Evolutionary conservation across 2,329 filamentous ascomycete species (phyloP).

Genomic region (Myriosclerotinia scirpicola): DNA sequence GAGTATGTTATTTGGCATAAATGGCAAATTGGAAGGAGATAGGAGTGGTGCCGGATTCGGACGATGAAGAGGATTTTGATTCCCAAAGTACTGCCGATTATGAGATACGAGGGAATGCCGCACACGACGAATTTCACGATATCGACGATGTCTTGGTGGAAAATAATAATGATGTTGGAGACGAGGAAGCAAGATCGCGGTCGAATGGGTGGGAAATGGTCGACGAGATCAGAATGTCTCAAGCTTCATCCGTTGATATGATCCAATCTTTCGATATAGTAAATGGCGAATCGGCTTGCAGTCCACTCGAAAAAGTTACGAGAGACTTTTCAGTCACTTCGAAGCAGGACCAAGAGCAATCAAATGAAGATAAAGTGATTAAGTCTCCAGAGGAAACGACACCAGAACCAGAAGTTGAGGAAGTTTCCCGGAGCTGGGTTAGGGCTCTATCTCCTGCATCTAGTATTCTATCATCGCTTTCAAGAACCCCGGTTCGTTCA

Average conservation of each 20-base stretch:
- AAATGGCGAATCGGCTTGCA: not conserved
- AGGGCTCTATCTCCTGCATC: conserved; percentile 41
- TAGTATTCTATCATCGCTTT: conserved; percentile 37
- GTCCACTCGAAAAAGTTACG: not conserved
- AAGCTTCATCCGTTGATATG: conserved; percentile 24
- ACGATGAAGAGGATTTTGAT: conserved; percentile 40
- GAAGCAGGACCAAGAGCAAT: not conserved
- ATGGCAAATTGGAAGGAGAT: conserved; percentile 43
- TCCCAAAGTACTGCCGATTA: conserved; percentile 27
- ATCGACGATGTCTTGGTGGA: conserved; percentile 1
- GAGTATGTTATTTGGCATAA: conserved; percentile 32
- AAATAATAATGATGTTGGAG: not conserved
- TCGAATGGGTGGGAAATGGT: not conserved
- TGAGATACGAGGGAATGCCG: conserved; percentile 14
- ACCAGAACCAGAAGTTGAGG: conserved; percentile 36
- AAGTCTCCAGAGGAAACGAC: not conserved
- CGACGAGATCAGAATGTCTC: conserved; percentile 9
- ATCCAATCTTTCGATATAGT: conserved; percentile 1
- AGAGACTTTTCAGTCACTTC: not conserved
- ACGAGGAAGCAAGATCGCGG: not conserved
- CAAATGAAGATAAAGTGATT: not conserved
- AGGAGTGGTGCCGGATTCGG: conserved; percentile 42
- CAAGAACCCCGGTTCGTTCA: conserved; percentile 24
- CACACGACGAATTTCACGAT: conserved; percentile 17
- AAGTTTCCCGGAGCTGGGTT: conserved; percentile 45